Conservation (phyloP, 2,329 filamentous ascomycete species). For the Metarhizium robertsii region DNA sequence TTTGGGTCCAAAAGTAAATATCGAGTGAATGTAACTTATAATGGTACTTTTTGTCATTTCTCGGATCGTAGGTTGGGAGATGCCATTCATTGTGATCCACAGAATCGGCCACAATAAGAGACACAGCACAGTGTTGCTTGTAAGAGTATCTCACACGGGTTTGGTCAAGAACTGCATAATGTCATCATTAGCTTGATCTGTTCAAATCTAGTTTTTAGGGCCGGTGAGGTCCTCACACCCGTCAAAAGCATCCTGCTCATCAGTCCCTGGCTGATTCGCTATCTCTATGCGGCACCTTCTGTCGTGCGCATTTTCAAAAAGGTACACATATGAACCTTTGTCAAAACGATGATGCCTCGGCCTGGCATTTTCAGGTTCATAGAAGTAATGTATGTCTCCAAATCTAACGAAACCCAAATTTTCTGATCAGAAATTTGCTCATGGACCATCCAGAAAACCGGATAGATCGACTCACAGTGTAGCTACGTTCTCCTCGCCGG, state of each 20-base stretch:
- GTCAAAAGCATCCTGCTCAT: conserved; percentile 71
- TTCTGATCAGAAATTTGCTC: not conserved
- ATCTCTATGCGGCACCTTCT: conserved; percentile 64
- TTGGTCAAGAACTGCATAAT: conserved; percentile 50
- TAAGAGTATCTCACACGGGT: conserved; percentile 61
- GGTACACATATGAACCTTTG: conserved; percentile 69
- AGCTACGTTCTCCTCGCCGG: conserved; percentile 41
- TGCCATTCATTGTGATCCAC: conserved; percentile 58
- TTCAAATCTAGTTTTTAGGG: not conserved
- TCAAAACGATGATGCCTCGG: conserved; percentile 76
- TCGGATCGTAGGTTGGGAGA: conserved; percentile 61
- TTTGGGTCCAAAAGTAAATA: conserved; percentile 70
- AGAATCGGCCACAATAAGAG: conserved; percentile 50
- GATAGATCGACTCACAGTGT: conserved; percentile 33
- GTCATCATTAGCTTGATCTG: conserved; percentile 7
- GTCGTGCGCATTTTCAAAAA: conserved; percentile 64
- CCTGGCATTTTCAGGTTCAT: conserved; percentile 54
- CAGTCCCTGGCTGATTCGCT: conserved; percentile 63
- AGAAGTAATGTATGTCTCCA: conserved; percentile 72
- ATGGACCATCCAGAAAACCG: not conserved
- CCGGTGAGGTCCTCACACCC: conserved; percentile 48
- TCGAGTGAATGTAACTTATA: conserved; percentile 69
- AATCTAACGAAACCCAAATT: conserved; percentile 36
- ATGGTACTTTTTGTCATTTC: conserved; percentile 69
- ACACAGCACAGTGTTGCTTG: conserved; percentile 64